A percentile compares a stretch with the other conserved stretches of the same genome.
Evolutionary conservation across 1,284 basidiomycete genomes (phyloP).

Genomic region (Ganoderma leucocontextum): DNA sequence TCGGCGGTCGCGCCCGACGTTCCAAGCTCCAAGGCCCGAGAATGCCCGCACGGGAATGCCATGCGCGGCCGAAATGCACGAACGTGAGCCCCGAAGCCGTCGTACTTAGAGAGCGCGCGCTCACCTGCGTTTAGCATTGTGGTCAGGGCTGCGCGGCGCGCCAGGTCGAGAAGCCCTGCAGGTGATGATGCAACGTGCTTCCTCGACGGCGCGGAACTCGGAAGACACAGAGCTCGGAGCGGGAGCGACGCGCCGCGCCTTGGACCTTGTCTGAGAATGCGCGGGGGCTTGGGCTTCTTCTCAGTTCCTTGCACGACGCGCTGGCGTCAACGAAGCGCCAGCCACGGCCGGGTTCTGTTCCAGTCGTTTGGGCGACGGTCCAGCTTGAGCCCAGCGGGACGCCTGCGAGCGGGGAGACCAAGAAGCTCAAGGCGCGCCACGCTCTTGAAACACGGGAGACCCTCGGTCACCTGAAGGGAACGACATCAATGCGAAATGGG

Average conservation of each 20-base stretch:
- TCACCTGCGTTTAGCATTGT: not conserved
- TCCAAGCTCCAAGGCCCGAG: not conserved
- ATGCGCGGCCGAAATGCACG: not conserved
- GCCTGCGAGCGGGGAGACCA: not conserved
- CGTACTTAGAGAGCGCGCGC: not conserved
- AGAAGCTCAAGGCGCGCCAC: not conserved
- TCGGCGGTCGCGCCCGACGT: not conserved
- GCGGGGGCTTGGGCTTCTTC: not conserved
- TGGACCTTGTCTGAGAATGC: not conserved
- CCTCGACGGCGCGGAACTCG: not conserved
- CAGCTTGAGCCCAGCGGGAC: not conserved
- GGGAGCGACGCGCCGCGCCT: conserved; percentile 1
- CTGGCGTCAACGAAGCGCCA: not conserved
- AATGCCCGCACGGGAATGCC: not conserved
- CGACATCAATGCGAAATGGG: not conserved
- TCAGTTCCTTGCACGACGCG: not conserved
- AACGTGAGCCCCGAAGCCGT: not conserved
- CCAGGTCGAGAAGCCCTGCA: not conserved
- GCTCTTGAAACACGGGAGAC: conserved; percentile 1
- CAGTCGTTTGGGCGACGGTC: not conserved
- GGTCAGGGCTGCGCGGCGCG: not conserved
- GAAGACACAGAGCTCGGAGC: not conserved
- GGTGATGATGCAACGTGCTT: not conserved
- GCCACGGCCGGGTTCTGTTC: not conserved
- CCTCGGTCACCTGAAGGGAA: not conserved